Base-by-base conservation (phyloP, 805 yeast genomes). In the Yarrowia sp. region DNA sequence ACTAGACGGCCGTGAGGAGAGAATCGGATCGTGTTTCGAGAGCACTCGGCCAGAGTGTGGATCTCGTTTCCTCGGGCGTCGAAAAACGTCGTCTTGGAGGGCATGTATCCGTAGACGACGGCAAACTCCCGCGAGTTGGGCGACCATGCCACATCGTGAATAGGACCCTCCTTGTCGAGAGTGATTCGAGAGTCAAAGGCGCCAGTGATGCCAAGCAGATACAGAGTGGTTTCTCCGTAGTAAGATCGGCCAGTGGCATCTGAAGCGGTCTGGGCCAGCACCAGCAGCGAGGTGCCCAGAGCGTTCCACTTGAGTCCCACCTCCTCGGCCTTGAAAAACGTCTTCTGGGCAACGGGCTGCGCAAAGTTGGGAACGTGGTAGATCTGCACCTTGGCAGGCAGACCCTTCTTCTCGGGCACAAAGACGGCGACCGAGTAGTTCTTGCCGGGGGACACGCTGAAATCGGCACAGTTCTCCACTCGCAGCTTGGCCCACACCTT, bases 81-180 rank as follows among this genome's bases (percentile, higher is more conserved):
- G 73, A 93, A 95, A 72, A 95, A 91, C 10, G 97, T 86, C 31
- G 98, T 92, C 72, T 89, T 88, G 33, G 97, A 90, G 1, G 99
- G 99, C 98, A 95, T 95, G 78, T 85, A 92, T 36, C 99, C 99
- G 74, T 92, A 92, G 65, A 90, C 91, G 48, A 95, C 99, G 67
- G 97, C 98, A 80, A 95, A 96, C 78, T 95, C 98, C 70, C 97
- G 84, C 17, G 97, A 90, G 61, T 92, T 86, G 66, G 98, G 97
- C 31, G 96, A 89, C 99, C 99, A 95, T 22, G 95, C 87, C 67
- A 93, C 90, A 76, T 95, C 99, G 78, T 95, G 98, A 70, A 95
- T 92, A 50, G 99, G 98, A 36, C 98, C 98, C 73, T 92, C 97
- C 71, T 90, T 87, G 68, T 90, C 91, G 71, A 95, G 84, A 66